Evolutionary conservation across 495 filamentous ascomycete species (phyloP).

Genomic region (Xylaria curta): DNA sequence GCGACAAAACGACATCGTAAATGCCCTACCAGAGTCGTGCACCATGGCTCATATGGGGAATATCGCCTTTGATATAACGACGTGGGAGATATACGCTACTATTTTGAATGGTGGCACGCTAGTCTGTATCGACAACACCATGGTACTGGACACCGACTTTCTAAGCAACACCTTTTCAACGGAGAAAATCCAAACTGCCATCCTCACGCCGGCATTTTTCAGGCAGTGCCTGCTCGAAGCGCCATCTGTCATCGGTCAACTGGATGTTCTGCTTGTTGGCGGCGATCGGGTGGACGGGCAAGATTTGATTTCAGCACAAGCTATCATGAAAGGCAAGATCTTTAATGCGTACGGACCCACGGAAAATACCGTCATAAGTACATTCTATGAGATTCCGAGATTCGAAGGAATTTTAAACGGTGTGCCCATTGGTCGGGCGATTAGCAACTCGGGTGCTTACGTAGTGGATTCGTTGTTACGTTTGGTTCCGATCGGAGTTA

Average conservation of each 20-base stretch:
- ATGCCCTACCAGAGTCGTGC: not conserved
- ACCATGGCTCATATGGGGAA: constrained; percentile 35
- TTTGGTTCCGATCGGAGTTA: constrained; percentile 20
- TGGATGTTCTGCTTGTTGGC: constrained; percentile 2
- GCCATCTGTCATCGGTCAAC: not conserved
- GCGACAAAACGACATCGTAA: not conserved
- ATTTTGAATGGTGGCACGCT: constrained; percentile 32
- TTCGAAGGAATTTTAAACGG: constrained; percentile 17
- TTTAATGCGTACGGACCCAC: constrained; percentile 63
- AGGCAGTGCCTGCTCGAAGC: not conserved
- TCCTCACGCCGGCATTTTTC: constrained; percentile 3
- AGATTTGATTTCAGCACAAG: constrained; percentile 19
- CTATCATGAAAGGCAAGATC: constrained; percentile 41
- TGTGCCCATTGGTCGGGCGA: constrained; percentile 24
- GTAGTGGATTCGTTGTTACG: constrained; percentile 17
- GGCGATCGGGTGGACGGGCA: constrained; percentile 7
- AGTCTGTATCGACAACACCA: constrained; percentile 24
- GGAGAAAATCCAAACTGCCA: not conserved
- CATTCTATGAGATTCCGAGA: constrained; percentile 32
- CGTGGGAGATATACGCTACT: constrained; percentile 34
- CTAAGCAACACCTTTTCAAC: not conserved
- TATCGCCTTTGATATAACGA: constrained; percentile 37
- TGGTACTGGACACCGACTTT: constrained; percentile 15
- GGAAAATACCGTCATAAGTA: constrained; percentile 53
- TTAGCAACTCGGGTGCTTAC: constrained; percentile 29